Evolutionary conservation across 768 basidiomycete species (phyloP).

Genomic region (Pulveroboletus sp.): DNA sequence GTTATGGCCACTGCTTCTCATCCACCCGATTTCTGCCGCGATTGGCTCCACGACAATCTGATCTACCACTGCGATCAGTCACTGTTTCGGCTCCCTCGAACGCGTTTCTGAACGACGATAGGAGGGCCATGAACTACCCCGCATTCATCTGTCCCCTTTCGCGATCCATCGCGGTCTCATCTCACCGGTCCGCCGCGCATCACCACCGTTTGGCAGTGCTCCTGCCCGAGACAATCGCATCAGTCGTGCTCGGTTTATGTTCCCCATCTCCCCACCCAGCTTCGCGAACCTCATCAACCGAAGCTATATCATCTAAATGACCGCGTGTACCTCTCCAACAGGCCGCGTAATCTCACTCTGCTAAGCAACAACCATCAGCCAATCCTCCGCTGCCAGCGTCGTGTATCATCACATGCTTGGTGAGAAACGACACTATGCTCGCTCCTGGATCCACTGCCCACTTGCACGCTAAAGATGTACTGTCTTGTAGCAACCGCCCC

Average conservation of each 20-base stretch:
- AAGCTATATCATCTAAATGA: not conserved
- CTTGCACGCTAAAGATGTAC: not conserved
- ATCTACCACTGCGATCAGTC: conserved; percentile 18
- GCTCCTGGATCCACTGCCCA: conserved; percentile 3
- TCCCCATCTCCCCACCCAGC: not conserved
- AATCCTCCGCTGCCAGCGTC: not conserved
- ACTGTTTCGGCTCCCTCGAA: not conserved
- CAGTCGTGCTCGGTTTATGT: not conserved
- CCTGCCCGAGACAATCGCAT: not conserved
- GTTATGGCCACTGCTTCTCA: not conserved
- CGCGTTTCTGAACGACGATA: conserved; percentile 7
- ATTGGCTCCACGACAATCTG: conserved; percentile 19
- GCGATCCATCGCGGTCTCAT: conserved; percentile 21
- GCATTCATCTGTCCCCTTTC: conserved; percentile 11
- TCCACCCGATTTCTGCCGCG: conserved; percentile 2
- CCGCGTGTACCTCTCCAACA: conserved; percentile 4
- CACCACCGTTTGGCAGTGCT: conserved; percentile 2
- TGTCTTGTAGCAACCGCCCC: not conserved
- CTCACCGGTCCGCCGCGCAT: conserved; percentile 3
- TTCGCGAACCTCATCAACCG: conserved; percentile 8
- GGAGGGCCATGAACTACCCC: conserved; percentile 17
- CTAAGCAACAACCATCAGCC: not conserved
- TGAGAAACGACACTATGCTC: conserved; percentile 29
- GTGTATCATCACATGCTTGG: not conserved
- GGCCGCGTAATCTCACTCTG: not conserved